phyloP scores from a whole-genome alignment of 2,329 filamentous ascomycete species.

The Ophiostoma fasciatum region DNA sequence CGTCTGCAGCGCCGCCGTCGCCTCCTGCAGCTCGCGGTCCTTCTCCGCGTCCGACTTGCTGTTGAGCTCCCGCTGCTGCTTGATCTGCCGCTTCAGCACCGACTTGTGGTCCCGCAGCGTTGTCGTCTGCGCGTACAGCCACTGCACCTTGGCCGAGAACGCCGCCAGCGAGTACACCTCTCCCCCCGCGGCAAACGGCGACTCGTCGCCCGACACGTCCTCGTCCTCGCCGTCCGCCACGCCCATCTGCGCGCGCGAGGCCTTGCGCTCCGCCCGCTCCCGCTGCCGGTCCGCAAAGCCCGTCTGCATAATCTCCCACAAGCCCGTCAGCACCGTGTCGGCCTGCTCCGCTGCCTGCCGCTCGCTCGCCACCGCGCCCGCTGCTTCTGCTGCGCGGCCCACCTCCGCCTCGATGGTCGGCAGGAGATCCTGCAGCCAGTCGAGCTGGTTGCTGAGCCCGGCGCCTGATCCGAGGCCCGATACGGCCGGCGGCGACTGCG shows the following conservation, averaged over 20 bases:
- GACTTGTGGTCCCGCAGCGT: constrained; percentile 74
- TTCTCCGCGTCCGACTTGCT: constrained; percentile 66
- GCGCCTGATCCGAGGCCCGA: constrained; percentile 37
- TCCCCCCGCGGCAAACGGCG: constrained; percentile 31
- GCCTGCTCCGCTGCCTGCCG: constrained; percentile 37
- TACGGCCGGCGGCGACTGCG: constrained; percentile 42
- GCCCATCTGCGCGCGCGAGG: constrained; percentile 40
- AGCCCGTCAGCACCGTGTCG: constrained; percentile 34
- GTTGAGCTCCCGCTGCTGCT: constrained; percentile 88
- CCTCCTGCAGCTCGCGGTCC: constrained; percentile 46
- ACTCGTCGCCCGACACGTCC: constrained; percentile 48
- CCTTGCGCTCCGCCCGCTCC: constrained; percentile 37
- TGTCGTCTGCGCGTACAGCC: constrained; percentile 62
- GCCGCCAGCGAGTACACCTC: constrained; percentile 58
- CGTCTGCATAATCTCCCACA: constrained; percentile 44
- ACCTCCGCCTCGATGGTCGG: constrained; percentile 31
- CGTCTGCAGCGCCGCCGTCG: constrained; percentile 36
- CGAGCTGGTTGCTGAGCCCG: constrained; percentile 50
- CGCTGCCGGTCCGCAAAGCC: constrained; percentile 40
- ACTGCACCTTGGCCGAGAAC: constrained; percentile 67
- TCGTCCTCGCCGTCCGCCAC: constrained; percentile 45
- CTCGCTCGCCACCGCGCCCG: constrained; percentile 17
- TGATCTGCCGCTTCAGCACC: constrained; percentile 80
- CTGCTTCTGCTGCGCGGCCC: constrained; percentile 20
- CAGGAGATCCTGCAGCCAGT: constrained; percentile 51